Evolutionary conservation across 1,284 basidiomycete genomes (phyloP), one percentile per base, ranked within the genome.

Genomic region (Rhodofomes roseus): DNA sequence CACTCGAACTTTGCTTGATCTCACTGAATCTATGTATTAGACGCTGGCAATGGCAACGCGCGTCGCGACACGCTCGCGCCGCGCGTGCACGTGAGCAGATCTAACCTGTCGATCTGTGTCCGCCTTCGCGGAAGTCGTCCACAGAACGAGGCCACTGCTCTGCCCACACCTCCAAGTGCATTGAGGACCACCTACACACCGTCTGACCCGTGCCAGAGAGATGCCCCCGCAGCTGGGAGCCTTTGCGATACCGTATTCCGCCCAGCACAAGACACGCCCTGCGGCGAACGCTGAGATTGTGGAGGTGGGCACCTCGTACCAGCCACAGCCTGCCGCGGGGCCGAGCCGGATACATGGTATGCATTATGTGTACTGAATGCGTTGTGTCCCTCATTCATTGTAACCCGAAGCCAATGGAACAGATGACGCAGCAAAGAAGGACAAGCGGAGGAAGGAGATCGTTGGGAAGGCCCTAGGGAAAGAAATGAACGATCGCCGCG

Each of bases 401-500:
- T 25, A 14, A 2, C 12, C 4, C 23, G 12, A 46, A 20, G 12
- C 3, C 25, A 46, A 6, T 8, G 44, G 12, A 57, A 61, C 14
- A 66, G 56, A 34, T 31, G 78, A 81, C 61, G 80, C 81, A 54
- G 68, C 73, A 44, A 81, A 78, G 73, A 80, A 80, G 66, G 84
- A 87, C 56, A 86, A 82, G 76, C 81, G 83, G 70, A 77, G 84
- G 63, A 86, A 83, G 68, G 88, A 90, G 60, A 71, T 86, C 29
- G 79, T 82, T n/a, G 82, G 84, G 55, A 87, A 84, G 72, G 31
- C 11, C 5, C 70, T 89, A 40, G 82, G 82, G 23, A 90, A 86
- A 69, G 87, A 91, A 65, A 81, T 88, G 75, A 79, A 71, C 66
- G 87, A 91, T 70, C 78, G 87, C 60, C 78, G 86, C 66, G 87